Percentiles rank a stretch among this genome's conserved stretches.
phyloP scores from a whole-genome alignment of 148 eudicot genomes.

The Drosera capensis region DNA sequence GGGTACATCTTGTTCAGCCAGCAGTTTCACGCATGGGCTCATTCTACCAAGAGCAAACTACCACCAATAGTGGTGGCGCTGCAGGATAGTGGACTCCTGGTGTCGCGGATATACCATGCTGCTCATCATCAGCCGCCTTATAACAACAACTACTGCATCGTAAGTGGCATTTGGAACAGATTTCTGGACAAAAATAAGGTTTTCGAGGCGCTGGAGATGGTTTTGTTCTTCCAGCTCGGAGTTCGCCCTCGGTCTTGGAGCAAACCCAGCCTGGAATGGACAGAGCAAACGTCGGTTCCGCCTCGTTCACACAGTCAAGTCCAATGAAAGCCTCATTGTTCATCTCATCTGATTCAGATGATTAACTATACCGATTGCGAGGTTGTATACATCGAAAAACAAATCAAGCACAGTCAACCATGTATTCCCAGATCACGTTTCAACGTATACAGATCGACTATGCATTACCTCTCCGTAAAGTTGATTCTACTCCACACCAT shows the following conservation, averaged over 20 bases:
- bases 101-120: constrained; percentile 50
- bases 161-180: constrained; percentile 75
- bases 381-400: no score
- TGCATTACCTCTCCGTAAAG: no score
- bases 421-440: no score
- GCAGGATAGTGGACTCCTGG: constrained; percentile 57
- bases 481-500: no score
- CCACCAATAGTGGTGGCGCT: constrained; percentile 44
- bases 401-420: no score
- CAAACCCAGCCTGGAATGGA: constrained; percentile 61
- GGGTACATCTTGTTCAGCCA: constrained; percentile 91
- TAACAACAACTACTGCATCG: constrained; percentile 86
- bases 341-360: constrained; percentile 2
- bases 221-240: constrained; percentile 53
- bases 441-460: no score
- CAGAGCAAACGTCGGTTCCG: constrained; percentile 23
- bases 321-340: constrained; percentile 8
- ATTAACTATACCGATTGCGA: neutral
- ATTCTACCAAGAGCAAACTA: constrained; percentile 56
- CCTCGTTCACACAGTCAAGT: constrained; percentile 2
- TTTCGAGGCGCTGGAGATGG: constrained; percentile 61
- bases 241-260: constrained; percentile 77
- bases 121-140: constrained; percentile 66
- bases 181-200: constrained; percentile 48
- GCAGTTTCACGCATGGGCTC: constrained; percentile 92